These are phyloP conservation scores for Eucalyptus polybractea DNA, from an alignment of 345 rosid genomes.

Conservation along the genomic window DNA sequence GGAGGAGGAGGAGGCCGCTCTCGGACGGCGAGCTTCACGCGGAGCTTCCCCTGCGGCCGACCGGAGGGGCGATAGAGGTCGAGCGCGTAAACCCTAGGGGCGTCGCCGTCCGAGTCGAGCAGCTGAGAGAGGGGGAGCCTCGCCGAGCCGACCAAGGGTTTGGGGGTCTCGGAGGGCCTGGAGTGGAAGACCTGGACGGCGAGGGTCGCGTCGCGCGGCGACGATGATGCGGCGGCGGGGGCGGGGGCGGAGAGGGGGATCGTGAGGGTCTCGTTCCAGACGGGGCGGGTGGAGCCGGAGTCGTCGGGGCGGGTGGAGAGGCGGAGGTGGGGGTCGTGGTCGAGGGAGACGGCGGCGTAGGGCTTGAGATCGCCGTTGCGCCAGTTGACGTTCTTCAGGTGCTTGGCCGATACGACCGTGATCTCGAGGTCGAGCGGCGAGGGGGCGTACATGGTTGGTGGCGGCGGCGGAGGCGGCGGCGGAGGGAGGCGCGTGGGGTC, in stretches of 20 bases:
- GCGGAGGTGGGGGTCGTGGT: conserved; percentile 34
- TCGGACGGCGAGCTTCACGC: conserved; percentile 26
- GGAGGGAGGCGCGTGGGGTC: neutral
- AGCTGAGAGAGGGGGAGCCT: conserved; percentile 17
- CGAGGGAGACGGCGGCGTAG: conserved; percentile 40
- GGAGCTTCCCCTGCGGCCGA: conserved; percentile 51
- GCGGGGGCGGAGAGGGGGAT: neutral
- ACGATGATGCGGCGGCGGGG: neutral
- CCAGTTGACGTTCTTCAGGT: conserved; percentile 62
- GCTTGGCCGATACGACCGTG: conserved; percentile 40
- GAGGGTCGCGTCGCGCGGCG: conserved; percentile 9
- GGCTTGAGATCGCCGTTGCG: conserved; percentile 25
- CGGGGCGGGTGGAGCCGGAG: conserved; percentile 6
- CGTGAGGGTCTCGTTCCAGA: conserved; percentile 10
- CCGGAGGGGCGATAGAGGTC: conserved; percentile 40
- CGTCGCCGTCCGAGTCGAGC: conserved; percentile 1
- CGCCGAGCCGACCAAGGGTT: conserved; percentile 39
- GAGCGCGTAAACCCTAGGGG: conserved; percentile 7
- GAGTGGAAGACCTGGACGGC: conserved; percentile 51
- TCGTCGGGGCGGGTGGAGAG: conserved; percentile 23
- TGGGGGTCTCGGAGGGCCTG: conserved; percentile 33
- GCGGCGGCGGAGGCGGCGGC: neutral
- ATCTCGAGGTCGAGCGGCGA: conserved; percentile 30
- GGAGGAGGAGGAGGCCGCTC: conserved; percentile 18
- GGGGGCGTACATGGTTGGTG: conserved; percentile 11